A percentile compares a stretch with the other conserved stretches of the same genome.
Evolutionary conservation across 2,329 filamentous ascomycete genomes (phyloP).

Genomic region (Colletotrichum spaethianum): DNA sequence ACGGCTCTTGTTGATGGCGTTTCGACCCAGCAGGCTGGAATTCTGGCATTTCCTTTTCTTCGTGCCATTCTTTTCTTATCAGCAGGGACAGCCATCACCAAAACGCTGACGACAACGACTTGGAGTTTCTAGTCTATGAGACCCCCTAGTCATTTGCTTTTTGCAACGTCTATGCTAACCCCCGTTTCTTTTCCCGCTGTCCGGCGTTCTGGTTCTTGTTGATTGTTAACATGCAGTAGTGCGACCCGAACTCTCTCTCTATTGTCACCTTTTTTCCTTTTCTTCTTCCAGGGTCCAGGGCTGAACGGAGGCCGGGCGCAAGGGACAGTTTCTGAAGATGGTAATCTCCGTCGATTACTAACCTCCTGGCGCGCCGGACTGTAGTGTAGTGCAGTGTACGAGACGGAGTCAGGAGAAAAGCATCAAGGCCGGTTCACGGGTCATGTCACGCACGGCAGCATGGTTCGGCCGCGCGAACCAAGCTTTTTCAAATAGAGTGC

Average conservation of each 20-base stretch:
- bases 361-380: not conserved
- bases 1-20: not conserved
- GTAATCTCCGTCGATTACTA: not conserved
- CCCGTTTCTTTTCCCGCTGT: not conserved
- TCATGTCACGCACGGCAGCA: not conserved
- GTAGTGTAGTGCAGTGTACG: not conserved
- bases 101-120: no score
- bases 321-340: not conserved
- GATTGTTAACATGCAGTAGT: slow-evolving; percentile 18
- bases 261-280: not conserved
- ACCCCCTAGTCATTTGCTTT: not conserved
- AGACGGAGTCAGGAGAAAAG: slow-evolving; percentile 9
- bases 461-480: not conserved
- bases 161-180: not conserved
- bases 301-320: not conserved
- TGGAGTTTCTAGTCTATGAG: no score
- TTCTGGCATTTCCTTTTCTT: not conserved
- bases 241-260: not conserved
- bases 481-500: not conserved
- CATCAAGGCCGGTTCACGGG: slow-evolving; percentile 6
- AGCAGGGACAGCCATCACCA: no score
- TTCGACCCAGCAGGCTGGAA: not conserved
- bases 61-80: not conserved
- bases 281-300: slow-evolving; percentile 22
- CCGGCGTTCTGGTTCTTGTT: not conserved